Percentiles rank a stretch among this genome's conserved stretches.
Evolutionary conservation across 768 basidiomycete species (phyloP).

Genomic region (Leccinum disarticulatum): DNA sequence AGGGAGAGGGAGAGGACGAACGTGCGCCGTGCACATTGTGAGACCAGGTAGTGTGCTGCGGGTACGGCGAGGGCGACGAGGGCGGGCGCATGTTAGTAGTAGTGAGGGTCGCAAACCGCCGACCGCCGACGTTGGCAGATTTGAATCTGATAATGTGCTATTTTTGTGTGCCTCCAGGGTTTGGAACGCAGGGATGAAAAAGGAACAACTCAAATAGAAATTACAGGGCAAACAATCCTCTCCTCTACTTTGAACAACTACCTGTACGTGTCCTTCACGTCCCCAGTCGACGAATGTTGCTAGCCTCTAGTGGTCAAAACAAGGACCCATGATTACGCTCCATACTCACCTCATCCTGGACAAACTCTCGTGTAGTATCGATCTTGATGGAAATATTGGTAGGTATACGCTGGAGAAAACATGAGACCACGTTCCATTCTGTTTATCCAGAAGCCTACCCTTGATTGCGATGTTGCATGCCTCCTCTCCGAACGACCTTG

Average conservation of each 20-base stretch:
- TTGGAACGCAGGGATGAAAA: no score
- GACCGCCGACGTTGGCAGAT: no score
- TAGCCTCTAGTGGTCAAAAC: neutral
- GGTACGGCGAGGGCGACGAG: no score
- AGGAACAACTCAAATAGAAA: no score
- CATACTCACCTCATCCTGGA: neutral
- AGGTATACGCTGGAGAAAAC: neutral
- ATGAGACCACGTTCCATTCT: neutral
- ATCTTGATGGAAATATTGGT: neutral
- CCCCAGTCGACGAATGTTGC: neutral
- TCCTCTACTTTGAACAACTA: neutral
- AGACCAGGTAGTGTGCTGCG: no score
- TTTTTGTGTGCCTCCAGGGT: no score
- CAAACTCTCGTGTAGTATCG: neutral
- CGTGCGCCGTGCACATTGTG: no score
- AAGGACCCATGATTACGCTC: neutral
- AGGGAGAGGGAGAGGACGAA: no score
- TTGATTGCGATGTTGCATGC: neutral
- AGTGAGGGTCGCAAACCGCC: no score
- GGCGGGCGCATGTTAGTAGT: no score
- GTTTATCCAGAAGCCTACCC: neutral
- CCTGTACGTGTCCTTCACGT: neutral
- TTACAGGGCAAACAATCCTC: no score
- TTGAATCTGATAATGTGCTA: no score
- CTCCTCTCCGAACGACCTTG: conserved; percentile 4